Base-by-base conservation (phyloP, 768 basidiomycete genomes). In the Inosperma sp. region DNA sequence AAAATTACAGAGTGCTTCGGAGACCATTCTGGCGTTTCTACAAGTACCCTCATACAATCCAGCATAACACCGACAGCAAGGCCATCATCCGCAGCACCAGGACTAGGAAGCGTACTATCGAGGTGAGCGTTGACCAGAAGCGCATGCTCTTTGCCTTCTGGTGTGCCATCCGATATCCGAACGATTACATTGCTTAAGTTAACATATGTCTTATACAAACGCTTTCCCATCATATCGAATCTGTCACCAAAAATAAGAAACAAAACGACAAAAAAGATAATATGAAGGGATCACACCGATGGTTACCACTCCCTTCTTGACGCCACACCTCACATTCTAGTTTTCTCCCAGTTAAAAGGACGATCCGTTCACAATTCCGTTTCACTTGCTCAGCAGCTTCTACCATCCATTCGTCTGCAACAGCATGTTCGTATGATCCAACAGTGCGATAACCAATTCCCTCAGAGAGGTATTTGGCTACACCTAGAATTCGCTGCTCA, bases 311-410 rank as follows among this genome's bases (percentile, higher is more conserved):
- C 2, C 93, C 93, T 58, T 85, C 77, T 67, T 96, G 94, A 49
- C 85, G 74, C 88, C 90, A 95, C 0, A 94, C 82, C 61, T 96
- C 92, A 59, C 95, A 93, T 62, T 94, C 76, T n/a, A 95, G 69
- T 37, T 83, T 83, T 40, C 83, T 70, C 53, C 73, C 67, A 2
- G 62, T 71, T 33, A 62, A 65, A 26, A 63, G 62, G 6, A 78
- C 74, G 23, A 80, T 66, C 41, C 68, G 67, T 37, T 86, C 81
- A 62, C 93, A 94, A 45, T 82, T 67, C 26, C 67, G 65, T 59
- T 82, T 72, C 30, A 94, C 65, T 36, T 72, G 72, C 47, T 82
- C 69, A 2, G 86, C 85, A 59, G 85, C 79, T 39, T 78, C 68
- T 17, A 84, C 61, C 77, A 94, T 83, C 83, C 92, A 97, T 21